A percentile compares a stretch with the other conserved stretches of the same genome.
These are phyloP conservation scores for Mariannaea sp. DNA, from an alignment of 2,329 filamentous ascomycete genomes.

Conservation along the genomic window DNA sequence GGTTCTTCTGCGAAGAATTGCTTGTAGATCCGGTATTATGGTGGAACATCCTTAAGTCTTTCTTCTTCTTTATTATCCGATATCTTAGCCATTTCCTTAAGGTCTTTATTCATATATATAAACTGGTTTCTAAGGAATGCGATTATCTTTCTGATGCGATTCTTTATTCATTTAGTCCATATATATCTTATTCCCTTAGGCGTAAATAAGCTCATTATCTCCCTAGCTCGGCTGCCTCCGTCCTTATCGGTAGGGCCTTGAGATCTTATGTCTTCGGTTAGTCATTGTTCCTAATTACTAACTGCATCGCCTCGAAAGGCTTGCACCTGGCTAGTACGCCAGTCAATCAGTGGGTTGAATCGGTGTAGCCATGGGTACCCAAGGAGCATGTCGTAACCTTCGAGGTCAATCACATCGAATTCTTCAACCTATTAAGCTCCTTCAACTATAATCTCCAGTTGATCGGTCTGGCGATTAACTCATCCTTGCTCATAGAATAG, in stretches of 20 bases:
- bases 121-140: constrained; percentile 8
- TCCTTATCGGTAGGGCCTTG: background rate
- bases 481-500: background rate
- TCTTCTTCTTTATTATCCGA: background rate
- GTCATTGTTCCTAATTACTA: background rate
- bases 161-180: constrained; percentile 8
- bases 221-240: background rate
- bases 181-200: constrained; percentile 7
- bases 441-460: background rate
- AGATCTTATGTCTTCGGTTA: background rate
- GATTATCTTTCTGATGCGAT: background rate
- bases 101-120: constrained; percentile 9
- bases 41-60: constrained; percentile 18
- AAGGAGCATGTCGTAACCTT: background rate
- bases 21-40: constrained; percentile 21
- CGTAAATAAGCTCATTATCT: background rate
- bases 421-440: background rate
- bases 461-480: background rate
- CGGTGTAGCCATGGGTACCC: background rate
- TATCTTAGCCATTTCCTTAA: background rate
- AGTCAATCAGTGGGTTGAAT: background rate
- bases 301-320: background rate
- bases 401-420: background rate
- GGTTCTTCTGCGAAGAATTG: constrained; percentile 24
- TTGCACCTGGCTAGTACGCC: background rate